Percentiles rank a stretch among this genome's conserved stretches.
phyloP scores from a whole-genome alignment of 768 basidiomycete species.

The Xanthoconium stramineum region DNA sequence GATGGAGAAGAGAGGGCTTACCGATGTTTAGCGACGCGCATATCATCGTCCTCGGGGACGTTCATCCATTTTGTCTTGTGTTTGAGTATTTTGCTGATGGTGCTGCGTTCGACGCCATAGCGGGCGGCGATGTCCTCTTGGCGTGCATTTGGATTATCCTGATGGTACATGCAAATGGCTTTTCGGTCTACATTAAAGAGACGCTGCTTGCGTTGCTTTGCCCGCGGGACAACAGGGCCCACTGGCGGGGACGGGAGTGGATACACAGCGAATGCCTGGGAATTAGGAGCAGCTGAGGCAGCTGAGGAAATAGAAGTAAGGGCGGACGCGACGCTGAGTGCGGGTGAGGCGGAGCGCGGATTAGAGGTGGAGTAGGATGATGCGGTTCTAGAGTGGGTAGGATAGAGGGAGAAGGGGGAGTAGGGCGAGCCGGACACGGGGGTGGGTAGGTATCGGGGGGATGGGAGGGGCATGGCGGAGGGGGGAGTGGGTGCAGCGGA shows the following conservation, averaged over 20 bases:
- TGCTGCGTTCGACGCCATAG: constrained; percentile 85
- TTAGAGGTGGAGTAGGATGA: constrained; percentile 43
- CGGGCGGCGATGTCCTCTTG: constrained; percentile 81
- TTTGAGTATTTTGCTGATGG: constrained; percentile 91
- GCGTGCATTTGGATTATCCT: constrained; percentile 60
- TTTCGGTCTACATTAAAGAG: constrained; percentile 74
- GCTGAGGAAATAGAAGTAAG: constrained; percentile 51
- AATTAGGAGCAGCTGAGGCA: constrained; percentile 29
- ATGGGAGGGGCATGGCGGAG: constrained; percentile 30
- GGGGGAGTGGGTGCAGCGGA: constrained; percentile 24
- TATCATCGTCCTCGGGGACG: constrained; percentile 54
- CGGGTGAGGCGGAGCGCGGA: constrained; percentile 59
- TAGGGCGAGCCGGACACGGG: constrained; percentile 46
- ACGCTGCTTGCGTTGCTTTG: constrained; percentile 66
- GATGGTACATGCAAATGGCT: constrained; percentile 66
- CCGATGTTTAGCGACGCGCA: constrained; percentile 70
- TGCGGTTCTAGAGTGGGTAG: constrained; percentile 45
- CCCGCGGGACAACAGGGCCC: constrained; percentile 31
- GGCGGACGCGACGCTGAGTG: constrained; percentile 53
- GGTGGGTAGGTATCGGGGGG: constrained; percentile 44
- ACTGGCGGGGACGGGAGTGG: constrained; percentile 28
- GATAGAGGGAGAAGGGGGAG: constrained; percentile 42
- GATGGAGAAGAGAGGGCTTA: constrained; percentile 26
- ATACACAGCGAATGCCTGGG: constrained; percentile 29
- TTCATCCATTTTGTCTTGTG: constrained; percentile 80